These are phyloP conservation scores for Ogataea zsoltii DNA, from an alignment of 805 yeast genomes.

Conservation along the genomic window DNA sequence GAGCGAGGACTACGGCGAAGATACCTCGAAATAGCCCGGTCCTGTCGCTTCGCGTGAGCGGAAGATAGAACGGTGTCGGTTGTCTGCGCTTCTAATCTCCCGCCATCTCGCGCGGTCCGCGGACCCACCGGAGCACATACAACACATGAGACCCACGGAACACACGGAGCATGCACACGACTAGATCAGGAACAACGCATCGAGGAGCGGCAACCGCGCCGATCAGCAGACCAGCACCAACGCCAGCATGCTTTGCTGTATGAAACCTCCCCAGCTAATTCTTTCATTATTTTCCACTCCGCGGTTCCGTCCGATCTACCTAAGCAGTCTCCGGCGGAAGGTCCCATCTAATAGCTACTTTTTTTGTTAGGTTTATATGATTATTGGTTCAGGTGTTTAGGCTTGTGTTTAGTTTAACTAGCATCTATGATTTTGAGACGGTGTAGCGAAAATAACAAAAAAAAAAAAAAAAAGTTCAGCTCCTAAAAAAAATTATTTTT, in stretches of 20 bases:
- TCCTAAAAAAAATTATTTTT: not conserved
- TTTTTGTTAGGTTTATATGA: constrained; percentile 3
- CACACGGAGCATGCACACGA: too few relatives aligned
- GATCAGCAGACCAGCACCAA: too few relatives aligned
- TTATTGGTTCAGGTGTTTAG: constrained; percentile 1
- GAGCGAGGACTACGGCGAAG: constrained; percentile 47
- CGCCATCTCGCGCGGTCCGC: too few relatives aligned
- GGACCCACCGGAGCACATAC: too few relatives aligned
- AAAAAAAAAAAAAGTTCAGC: not conserved
- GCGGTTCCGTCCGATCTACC: too few relatives aligned
- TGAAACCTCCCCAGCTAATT: too few relatives aligned
- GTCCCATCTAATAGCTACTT: constrained; percentile 3
- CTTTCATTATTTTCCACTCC: not conserved
- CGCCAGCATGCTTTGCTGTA: too few relatives aligned
- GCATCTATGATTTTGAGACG: not conserved
- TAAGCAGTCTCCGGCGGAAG: too few relatives aligned
- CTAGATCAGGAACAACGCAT: not conserved
- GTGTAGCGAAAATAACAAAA: not conserved
- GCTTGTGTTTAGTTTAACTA: constrained; percentile 1
- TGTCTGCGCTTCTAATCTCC: too few relatives aligned
- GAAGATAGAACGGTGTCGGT: too few relatives aligned
- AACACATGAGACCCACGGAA: constrained; percentile 48
- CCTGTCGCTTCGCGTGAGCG: too few relatives aligned
- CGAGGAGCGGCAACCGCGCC: not conserved
- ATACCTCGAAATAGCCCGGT: constrained; percentile 28